Evolutionary conservation across 331 rosid species (phyloP).

Genomic region (Quercus tomentella): DNA sequence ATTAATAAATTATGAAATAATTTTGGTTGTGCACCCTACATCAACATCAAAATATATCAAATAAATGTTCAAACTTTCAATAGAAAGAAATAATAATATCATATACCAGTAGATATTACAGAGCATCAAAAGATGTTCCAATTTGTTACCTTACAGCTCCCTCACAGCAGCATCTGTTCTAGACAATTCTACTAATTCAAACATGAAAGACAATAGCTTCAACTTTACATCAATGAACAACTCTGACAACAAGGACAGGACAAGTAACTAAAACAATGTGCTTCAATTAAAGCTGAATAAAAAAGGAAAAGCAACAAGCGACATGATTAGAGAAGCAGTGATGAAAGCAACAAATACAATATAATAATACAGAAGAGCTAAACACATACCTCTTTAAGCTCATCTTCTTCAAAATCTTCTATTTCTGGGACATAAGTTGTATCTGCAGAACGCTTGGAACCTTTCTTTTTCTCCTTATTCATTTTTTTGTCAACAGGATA

Average conservation of each 20-base stretch:
- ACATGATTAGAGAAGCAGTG: not conserved
- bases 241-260: not conserved
- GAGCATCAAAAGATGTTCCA: not conserved
- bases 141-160: not conserved
- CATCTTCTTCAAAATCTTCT: slow-evolving; percentile 79
- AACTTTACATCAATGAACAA: not conserved
- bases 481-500: slow-evolving; percentile 67
- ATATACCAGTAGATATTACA: not conserved
- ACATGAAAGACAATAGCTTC: not conserved
- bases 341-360: not conserved
- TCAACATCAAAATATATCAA: not conserved
- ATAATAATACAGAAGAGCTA: slow-evolving; percentile 5
- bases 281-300: not conserved
- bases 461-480: slow-evolving; percentile 73
- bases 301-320: not conserved
- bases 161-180: not conserved
- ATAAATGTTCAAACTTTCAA: too few relatives aligned
- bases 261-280: not conserved
- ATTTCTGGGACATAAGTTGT: slow-evolving; percentile 51
- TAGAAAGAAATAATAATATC: not conserved
- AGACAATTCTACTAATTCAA: not conserved
- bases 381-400: slow-evolving; percentile 58
- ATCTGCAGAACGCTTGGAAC: slow-evolving; percentile 50
- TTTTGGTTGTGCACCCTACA: too few relatives aligned
- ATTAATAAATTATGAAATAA: too few relatives aligned